Evolutionary conservation across 306 rosid genomes (phyloP), one percentile per base, ranked within the genome.

Genomic region (Carpinus viminea): DNA sequence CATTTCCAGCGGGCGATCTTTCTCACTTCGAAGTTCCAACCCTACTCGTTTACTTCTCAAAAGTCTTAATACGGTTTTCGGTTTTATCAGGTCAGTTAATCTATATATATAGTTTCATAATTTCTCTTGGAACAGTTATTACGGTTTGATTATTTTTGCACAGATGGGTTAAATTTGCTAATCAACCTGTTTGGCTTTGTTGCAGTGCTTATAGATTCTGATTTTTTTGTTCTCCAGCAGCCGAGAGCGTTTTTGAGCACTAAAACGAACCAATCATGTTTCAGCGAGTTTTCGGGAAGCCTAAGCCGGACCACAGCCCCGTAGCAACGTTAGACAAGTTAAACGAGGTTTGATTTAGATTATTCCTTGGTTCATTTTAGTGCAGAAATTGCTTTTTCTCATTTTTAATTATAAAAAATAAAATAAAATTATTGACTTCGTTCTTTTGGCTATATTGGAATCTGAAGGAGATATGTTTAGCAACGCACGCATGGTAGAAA

Each of bases 221-320:
- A 16, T 31, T 34, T 17, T 34, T 64, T 64, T 3, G 24, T 64
- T 64, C 36, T 68, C 24, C 13, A 45, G 47, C 13, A 38, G 5
- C 15, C 9, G 46, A 64, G 51, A n/a, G 72, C 41, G 51, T 68
- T 68, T 41, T 17, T 16, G 6, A 18, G 20, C 15, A 38, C 51
- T 4, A 11, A 68, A 68, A 68, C 51, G 21, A 76, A 82, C 76
- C 89, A 76, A 87, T 69, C 92, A 92, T 95, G 98, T 89, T 95
- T 83, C 85, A 82, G 78, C 86, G 93, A 34, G 68, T 95, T 50
- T 95, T 95, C 75, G 99, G 94, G 36, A 95, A 93, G 73, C 94
- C 99, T 78, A 92, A 88, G 82, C 90, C 84, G 79, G 99, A 95
- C 62, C 38, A 88, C 82, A 93, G 76, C 81, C 96, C 98, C 56